Percentiles rank a stretch among this genome's conserved stretches.
phyloP scores from a whole-genome alignment of 169 alveolate genomes.

The Toxoplasma gondii region DNA sequence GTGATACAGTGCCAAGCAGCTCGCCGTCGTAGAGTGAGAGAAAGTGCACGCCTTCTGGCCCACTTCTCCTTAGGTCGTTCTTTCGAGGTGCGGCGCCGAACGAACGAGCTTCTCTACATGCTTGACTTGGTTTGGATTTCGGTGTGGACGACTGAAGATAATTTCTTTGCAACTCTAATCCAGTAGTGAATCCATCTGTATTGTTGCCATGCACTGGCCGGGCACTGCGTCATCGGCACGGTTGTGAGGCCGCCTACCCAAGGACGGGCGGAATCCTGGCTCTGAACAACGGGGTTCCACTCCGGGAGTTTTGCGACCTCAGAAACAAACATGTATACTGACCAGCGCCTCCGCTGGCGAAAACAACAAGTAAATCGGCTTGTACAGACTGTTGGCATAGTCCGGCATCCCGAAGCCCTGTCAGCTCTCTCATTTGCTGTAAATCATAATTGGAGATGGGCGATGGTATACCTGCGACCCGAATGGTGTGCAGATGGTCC shows the following conservation, averaged over 20 bases:
- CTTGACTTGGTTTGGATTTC: not conserved
- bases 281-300: not conserved
- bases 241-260: not conserved
- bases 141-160: conserved; percentile 15
- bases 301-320: too few relatives aligned
- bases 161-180: not conserved
- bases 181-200: conserved; percentile 28
- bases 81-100: conserved; percentile 33
- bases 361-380: conserved; percentile 57
- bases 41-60: conserved; percentile 40
- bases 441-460: not conserved
- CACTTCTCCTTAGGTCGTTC: conserved; percentile 39
- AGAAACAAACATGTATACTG: not conserved
- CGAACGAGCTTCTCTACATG: not conserved
- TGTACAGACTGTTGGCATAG: conserved; percentile 63
- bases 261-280: not conserved
- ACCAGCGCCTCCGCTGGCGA: conserved; percentile 30
- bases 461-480: conserved; percentile 20
- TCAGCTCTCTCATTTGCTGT: too few relatives aligned
- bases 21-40: conserved; percentile 59
- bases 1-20: conserved; percentile 58
- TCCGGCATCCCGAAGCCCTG: conserved; percentile 67
- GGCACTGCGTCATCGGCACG: not conserved
- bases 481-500: conserved; percentile 44
- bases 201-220: not conserved